Evolutionary conservation across 805 yeast genomes (phyloP), one percentile per base, ranked within the genome.

Genomic region (Isabelozyma gotoi): DNA sequence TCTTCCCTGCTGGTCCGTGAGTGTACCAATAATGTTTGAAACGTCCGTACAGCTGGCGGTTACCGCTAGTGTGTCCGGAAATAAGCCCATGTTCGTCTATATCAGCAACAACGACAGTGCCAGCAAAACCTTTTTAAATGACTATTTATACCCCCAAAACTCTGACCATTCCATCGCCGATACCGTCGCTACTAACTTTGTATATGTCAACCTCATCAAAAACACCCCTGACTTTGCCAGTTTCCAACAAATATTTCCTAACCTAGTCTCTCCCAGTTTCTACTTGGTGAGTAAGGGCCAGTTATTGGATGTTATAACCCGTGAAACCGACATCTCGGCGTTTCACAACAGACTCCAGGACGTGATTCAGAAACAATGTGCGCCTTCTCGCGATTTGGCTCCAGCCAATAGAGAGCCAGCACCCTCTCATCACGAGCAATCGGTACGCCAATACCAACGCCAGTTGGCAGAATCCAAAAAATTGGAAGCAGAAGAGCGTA

Each of bases 161-260:
- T n/a, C 8, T 2, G 29, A 1, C 29, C 29, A 32, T 7, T 34
- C 19, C 7, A 10, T 34, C 20, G 20, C 10, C 20, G 10, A 4
- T 5, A 34, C 19, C 2, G 11, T 34, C 18, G 8, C 11, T 2
- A 32, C 4, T 15, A 38, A 46, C 15, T 59, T 51, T 33, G 50
- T 57, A 10, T 42, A 56, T 37, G 46, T 61, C 32, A 47, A 49
- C 36, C 39, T 63, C 36, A 21, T 44, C 3, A 48, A 51, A 15
- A 46, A 47, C 8, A 48, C 58, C 4, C 33, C 41, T 3, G 67
- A 62, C 40, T 57, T 40, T 40, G 51, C 44, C 10, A 51, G 38
- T 33, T 82, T 85, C 52, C 65, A 71, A 29, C 82, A 80, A 47
- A 64, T 84, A n/a, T 82, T 81, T 48, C 81, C 81, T 2, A 62